Evolutionary conservation across 2,329 filamentous ascomycete species (phyloP).

Genomic region (Fusarium paranaense): DNA sequence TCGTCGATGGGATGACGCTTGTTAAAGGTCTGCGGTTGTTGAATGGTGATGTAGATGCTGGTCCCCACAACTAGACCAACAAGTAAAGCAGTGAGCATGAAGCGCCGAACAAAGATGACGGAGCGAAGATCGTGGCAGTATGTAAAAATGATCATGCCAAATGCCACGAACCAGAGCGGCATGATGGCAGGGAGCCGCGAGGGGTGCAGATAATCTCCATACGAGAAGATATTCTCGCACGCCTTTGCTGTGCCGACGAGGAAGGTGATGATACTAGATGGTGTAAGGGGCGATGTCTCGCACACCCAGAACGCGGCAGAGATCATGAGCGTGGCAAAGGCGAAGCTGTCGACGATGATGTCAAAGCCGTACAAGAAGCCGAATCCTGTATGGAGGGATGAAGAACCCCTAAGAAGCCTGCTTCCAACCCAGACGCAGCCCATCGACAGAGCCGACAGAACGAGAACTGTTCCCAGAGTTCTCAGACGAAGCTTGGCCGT

Average conservation of each 20-base stretch:
- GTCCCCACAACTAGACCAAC: conserved; percentile 51
- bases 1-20: conserved; percentile 60
- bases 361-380: conserved; percentile 62
- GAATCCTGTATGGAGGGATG: conserved; percentile 47
- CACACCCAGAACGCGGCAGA: conserved; percentile 60
- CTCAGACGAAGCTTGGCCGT: conserved; percentile 61
- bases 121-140: conserved; percentile 58
- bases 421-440: conserved; percentile 52
- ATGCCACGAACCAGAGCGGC: conserved; percentile 53
- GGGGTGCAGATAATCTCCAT: conserved; percentile 60
- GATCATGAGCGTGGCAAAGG: conserved; percentile 57
- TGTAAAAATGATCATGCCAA: conserved; percentile 57
- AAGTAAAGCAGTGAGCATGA: conserved; percentile 54
- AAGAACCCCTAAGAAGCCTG: conserved; percentile 44
- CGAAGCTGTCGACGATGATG: conserved; percentile 60
- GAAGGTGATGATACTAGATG: conserved; percentile 58
- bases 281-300: conserved; percentile 58
- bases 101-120: conserved; percentile 57
- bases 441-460: conserved; percentile 54
- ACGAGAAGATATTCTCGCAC: conserved; percentile 49
- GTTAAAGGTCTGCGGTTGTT: conserved; percentile 44
- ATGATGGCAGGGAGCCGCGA: conserved; percentile 51
- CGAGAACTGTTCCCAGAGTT: conserved; percentile 57
- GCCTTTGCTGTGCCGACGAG: conserved; percentile 54
- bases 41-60: conserved; percentile 52